These are phyloP conservation scores for Teratosphaeria destructans DNA, from an alignment of 2,329 filamentous ascomycete species.

Conservation along the genomic window DNA sequence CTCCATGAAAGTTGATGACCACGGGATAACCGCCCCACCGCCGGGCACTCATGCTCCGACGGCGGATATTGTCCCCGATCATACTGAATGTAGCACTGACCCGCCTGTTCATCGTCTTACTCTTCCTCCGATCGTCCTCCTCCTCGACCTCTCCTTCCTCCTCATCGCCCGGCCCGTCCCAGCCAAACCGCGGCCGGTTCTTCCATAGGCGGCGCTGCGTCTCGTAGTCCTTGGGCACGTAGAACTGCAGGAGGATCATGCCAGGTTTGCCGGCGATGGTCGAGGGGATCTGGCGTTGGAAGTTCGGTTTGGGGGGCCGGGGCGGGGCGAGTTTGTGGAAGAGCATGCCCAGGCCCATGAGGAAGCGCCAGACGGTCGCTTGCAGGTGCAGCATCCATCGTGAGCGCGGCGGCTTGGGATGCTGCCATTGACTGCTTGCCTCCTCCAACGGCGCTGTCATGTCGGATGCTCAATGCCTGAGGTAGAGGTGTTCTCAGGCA, in stretches of 20 bases:
- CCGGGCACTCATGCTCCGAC: conserved; percentile 25
- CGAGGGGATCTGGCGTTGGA: conserved; percentile 46
- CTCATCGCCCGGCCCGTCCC: conserved; percentile 3
- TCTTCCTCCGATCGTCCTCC: conserved; percentile 6
- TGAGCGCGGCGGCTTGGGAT: conserved; percentile 24
- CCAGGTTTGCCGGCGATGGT: conserved; percentile 37
- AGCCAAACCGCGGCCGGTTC: conserved; percentile 3
- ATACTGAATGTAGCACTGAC: conserved; percentile 12
- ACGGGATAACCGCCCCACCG: conserved; percentile 40
- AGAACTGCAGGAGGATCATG: conserved; percentile 48
- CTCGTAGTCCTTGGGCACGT: conserved; percentile 45
- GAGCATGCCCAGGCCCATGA: conserved; percentile 60
- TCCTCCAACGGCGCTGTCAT: not conserved
- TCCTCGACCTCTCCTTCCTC: conserved; percentile 4
- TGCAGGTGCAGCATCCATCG: conserved; percentile 54
- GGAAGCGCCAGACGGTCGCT: conserved; percentile 54
- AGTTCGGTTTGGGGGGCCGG: conserved; percentile 49
- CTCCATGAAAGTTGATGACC: conserved; percentile 55
- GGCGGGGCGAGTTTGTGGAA: conserved; percentile 54
- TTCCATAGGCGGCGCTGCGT: conserved; percentile 29
- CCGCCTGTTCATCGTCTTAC: conserved; percentile 12
- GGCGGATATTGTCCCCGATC: conserved; percentile 13
- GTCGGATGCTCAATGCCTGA: not conserved
- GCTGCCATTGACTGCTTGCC: not conserved
- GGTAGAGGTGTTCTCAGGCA: not conserved